phyloP scores from a whole-genome alignment of 1,284 basidiomycete genomes.

The Pseudozyma tsukubaensis region DNA sequence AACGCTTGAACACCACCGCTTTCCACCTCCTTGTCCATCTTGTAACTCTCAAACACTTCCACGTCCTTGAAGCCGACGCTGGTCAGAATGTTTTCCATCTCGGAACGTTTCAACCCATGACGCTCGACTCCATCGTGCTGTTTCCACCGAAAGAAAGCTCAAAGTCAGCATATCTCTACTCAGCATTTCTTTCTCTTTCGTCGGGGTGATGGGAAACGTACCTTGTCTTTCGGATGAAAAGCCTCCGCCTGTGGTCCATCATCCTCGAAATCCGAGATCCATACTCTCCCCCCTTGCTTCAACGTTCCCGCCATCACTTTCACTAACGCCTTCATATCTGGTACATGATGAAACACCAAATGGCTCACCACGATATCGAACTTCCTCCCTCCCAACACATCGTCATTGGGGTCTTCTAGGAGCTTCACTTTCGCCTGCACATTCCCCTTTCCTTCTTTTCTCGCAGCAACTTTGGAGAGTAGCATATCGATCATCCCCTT shows the following conservation, averaged over 20 bases:
- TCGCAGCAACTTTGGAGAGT: slow-evolving; percentile 12
- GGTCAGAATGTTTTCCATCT: slow-evolving; percentile 37
- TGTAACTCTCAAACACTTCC: slow-evolving; percentile 48
- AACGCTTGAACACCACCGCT: slow-evolving; percentile 14
- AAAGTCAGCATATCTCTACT: background rate
- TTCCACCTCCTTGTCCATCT: slow-evolving; percentile 37
- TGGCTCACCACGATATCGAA: slow-evolving; percentile 43
- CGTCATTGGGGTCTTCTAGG: slow-evolving; percentile 38
- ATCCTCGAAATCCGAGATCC: slow-evolving; percentile 47
- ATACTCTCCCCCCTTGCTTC: slow-evolving; percentile 20
- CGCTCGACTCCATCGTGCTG: slow-evolving; percentile 47
- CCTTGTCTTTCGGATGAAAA: slow-evolving; percentile 51
- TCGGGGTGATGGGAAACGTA: background rate
- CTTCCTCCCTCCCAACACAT: slow-evolving; percentile 16
- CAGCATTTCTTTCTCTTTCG: background rate
- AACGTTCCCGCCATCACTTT: slow-evolving; percentile 29
- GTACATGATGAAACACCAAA: slow-evolving; percentile 51
- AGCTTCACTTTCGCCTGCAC: slow-evolving; percentile 34
- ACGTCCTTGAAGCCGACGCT: slow-evolving; percentile 37
- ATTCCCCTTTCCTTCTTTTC: slow-evolving; percentile 5
- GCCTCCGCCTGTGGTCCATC: slow-evolving; percentile 26
- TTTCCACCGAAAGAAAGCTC: background rate
- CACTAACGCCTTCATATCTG: slow-evolving; percentile 31
- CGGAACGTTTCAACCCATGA: slow-evolving; percentile 34
- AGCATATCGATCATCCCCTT: slow-evolving; percentile 48